Evolutionary conservation across 495 filamentous ascomycete genomes (phyloP).

Genomic region (Aspergillus mulundensis): DNA sequence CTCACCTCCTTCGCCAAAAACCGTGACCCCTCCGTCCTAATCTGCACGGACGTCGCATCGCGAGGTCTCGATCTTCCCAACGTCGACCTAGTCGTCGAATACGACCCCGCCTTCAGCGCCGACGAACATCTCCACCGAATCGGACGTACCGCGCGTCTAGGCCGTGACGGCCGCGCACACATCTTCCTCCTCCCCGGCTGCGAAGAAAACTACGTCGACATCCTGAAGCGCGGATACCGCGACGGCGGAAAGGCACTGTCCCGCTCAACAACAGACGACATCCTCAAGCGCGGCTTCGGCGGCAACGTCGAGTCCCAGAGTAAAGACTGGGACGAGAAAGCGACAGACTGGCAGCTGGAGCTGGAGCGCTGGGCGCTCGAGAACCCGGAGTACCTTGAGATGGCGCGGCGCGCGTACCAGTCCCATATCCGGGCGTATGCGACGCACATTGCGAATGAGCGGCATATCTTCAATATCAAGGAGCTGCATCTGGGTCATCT

Average conservation of each 20-base stretch:
- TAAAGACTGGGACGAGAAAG: slow-evolving; percentile 61
- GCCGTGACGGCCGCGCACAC: slow-evolving; percentile 77
- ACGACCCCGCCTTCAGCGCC: slow-evolving; percentile 85
- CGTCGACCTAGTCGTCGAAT: slow-evolving; percentile 89
- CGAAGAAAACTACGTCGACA: slow-evolving; percentile 82
- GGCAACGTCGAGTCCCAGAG: slow-evolving; percentile 35
- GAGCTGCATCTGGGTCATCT: slow-evolving; percentile 86
- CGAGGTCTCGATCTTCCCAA: slow-evolving; percentile 92
- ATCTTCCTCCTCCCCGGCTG: slow-evolving; percentile 86
- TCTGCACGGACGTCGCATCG: slow-evolving; percentile 93
- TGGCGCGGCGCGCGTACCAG: slow-evolving; percentile 77
- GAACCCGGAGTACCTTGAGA: slow-evolving; percentile 57
- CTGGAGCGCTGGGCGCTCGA: slow-evolving; percentile 68
- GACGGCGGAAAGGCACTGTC: slow-evolving; percentile 51
- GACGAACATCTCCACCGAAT: slow-evolving; percentile 93
- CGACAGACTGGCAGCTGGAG: slow-evolving; percentile 74
- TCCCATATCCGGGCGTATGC: slow-evolving; percentile 93
- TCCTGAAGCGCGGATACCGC: slow-evolving; percentile 59
- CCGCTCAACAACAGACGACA: slow-evolving; percentile 54
- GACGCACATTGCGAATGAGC: slow-evolving; percentile 81
- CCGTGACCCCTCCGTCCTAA: slow-evolving; percentile 64
- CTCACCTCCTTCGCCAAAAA: slow-evolving; percentile 68
- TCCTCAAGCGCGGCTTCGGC: slow-evolving; percentile 58
- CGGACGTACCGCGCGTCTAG: slow-evolving; percentile 89
- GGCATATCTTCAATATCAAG: slow-evolving; percentile 82